Conservation (phyloP, 495 filamentous ascomycete genomes). For the Hyaloscypha finlandica region DNA sequence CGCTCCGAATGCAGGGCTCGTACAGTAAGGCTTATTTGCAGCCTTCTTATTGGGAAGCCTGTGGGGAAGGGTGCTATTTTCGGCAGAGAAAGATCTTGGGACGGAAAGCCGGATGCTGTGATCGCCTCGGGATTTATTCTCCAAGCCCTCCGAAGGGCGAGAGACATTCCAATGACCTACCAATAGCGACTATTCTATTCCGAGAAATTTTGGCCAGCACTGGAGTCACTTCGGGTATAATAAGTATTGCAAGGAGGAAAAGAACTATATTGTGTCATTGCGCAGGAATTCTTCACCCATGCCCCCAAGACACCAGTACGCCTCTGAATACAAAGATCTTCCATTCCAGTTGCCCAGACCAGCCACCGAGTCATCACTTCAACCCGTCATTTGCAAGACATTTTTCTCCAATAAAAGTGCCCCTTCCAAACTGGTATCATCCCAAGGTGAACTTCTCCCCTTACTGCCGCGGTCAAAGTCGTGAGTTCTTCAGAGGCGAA, state of each 20-base stretch:
- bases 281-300: too few relatives aligned
- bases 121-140: background rate
- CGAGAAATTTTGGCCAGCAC: too few relatives aligned
- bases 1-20: background rate
- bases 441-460: slow-evolving; percentile 38
- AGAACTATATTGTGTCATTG: background rate
- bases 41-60: background rate
- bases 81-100: background rate
- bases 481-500: slow-evolving; percentile 35
- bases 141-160: background rate
- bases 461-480: slow-evolving; percentile 33
- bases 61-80: background rate
- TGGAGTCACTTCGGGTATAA: too few relatives aligned
- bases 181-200: too few relatives aligned
- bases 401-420: background rate
- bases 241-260: background rate
- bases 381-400: background rate
- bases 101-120: background rate
- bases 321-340: too few relatives aligned
- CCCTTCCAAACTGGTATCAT: slow-evolving; percentile 36
- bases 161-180: background rate
- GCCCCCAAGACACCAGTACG: too few relatives aligned
- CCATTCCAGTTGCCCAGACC: background rate
- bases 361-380: slow-evolving; percentile 4
- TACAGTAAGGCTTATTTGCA: background rate